Evolutionary conservation across 257 asterid genomes (phyloP).

Genomic region (Galeopsis tetrahit): DNA sequence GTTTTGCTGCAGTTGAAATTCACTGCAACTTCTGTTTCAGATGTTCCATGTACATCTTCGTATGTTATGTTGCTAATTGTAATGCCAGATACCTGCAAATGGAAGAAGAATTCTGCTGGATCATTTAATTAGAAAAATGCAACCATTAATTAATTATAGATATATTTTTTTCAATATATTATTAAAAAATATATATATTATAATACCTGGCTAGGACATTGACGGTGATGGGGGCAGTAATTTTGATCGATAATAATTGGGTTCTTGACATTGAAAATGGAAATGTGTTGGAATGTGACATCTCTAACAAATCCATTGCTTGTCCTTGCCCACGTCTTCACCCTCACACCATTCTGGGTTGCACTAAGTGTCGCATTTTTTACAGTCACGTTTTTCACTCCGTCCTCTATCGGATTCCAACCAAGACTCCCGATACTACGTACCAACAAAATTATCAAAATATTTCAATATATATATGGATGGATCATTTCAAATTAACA

Average conservation of each 20-base stretch:
- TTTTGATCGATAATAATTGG: slow-evolving; percentile 64
- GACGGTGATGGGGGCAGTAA: slow-evolving; percentile 54
- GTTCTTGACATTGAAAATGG: slow-evolving; percentile 46
- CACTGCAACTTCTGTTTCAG: too few relatives aligned
- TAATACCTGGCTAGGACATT: slow-evolving; percentile 53
- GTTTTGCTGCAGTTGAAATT: too few relatives aligned
- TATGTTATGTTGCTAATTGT: too few relatives aligned
- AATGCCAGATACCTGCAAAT: too few relatives aligned
- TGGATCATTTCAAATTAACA: too few relatives aligned
- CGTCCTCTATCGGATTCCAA: slow-evolving; percentile 49
- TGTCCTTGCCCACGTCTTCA: slow-evolving; percentile 69
- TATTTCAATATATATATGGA: too few relatives aligned
- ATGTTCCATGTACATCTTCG: too few relatives aligned
- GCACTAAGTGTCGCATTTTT: slow-evolving; percentile 47
- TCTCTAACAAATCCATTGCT: slow-evolving; percentile 55
- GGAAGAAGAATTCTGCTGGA: too few relatives aligned
- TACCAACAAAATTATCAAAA: not conserved
- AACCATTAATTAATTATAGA: too few relatives aligned
- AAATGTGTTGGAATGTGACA: slow-evolving; percentile 46
- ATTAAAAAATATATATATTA: too few relatives aligned
- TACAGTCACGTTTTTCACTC: slow-evolving; percentile 61
- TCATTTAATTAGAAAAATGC: too few relatives aligned
- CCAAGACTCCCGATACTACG: slow-evolving; percentile 77
- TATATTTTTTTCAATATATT: too few relatives aligned
- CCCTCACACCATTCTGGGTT: slow-evolving; percentile 61